phyloP scores from a whole-genome alignment of 371 early-diverging fungal genomes.

The Choanephora cucurbitarum region DNA sequence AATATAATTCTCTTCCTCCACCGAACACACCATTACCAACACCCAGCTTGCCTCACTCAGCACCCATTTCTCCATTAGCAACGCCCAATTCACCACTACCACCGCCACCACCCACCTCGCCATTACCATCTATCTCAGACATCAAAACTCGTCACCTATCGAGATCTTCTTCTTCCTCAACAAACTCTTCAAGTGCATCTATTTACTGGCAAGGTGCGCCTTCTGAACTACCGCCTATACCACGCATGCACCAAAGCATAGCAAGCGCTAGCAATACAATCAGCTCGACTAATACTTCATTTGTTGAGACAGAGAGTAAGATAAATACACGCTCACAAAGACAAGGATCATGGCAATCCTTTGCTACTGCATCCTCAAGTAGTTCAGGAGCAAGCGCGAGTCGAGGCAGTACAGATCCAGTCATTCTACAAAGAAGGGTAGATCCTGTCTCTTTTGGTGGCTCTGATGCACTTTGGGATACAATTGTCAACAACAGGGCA shows the following conservation, averaged over 20 bases:
- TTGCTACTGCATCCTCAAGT: no score
- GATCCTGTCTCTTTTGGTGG: slow-evolving; percentile 50
- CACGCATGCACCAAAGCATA: slow-evolving; percentile 25
- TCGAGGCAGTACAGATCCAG: neutral
- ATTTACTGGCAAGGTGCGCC: slow-evolving; percentile 9
- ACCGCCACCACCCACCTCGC: slow-evolving; percentile 15
- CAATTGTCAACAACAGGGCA: slow-evolving; percentile 36
- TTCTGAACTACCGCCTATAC: slow-evolving; percentile 18
- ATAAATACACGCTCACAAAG: slow-evolving; percentile 6
- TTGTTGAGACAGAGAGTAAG: neutral
- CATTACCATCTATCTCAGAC: neutral
- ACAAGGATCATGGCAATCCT: slow-evolving; percentile 25
- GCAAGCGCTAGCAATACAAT: no score
- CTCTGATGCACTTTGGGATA: slow-evolving; percentile 51
- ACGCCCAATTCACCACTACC: slow-evolving; percentile 6
- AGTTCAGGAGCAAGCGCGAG: no score
- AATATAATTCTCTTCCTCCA: slow-evolving; percentile 16
- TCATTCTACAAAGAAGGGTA: slow-evolving; percentile 41
- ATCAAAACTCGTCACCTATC: slow-evolving; percentile 17
- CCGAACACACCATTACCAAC: slow-evolving; percentile 13
- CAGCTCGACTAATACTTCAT: no score
- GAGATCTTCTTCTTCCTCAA: slow-evolving; percentile 23
- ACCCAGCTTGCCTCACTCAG: slow-evolving; percentile 1
- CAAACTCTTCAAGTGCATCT: slow-evolving; percentile 14
- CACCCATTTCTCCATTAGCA: slow-evolving; percentile 10